These are phyloP conservation scores for Teunomyces tritomae DNA, from an alignment of 805 yeast genomes.

Conservation along the genomic window DNA sequence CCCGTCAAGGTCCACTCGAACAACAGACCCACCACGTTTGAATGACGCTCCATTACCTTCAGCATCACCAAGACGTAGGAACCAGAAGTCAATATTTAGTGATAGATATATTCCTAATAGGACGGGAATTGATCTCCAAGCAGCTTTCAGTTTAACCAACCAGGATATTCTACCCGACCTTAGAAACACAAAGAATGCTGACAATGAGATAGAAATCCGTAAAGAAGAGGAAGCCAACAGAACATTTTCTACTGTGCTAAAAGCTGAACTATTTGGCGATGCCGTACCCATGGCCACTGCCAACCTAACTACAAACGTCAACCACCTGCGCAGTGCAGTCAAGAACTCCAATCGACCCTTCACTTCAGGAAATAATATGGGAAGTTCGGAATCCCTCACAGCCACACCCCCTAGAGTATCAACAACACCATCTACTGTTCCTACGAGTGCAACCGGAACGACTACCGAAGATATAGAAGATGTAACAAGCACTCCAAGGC, in stretches of 20 bases:
- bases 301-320: slow-evolving; percentile 17
- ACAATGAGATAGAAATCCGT: slow-evolving; percentile 63
- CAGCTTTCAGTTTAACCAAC: slow-evolving; percentile 65
- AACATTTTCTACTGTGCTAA: slow-evolving; percentile 80
- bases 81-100: slow-evolving; percentile 53
- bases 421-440: not conserved
- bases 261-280: slow-evolving; percentile 90
- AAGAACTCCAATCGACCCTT: slow-evolving; percentile 9
- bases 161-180: slow-evolving; percentile 42
- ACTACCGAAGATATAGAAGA: slow-evolving; percentile 4
- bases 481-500: slow-evolving; percentile 37
- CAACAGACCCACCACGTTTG: slow-evolving; percentile 36
- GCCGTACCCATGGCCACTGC: slow-evolving; percentile 58
- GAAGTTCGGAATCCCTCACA: not conserved
- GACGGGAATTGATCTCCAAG: slow-evolving; percentile 81
- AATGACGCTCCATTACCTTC: slow-evolving; percentile 30
- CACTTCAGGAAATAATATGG: slow-evolving; percentile 17
- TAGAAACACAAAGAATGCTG: slow-evolving; percentile 30
- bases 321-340: slow-evolving; percentile 6
- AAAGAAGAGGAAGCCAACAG: slow-evolving; percentile 80
- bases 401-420: slow-evolving; percentile 2
- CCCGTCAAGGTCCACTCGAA: slow-evolving; percentile 41
- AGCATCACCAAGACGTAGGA: slow-evolving; percentile 50
- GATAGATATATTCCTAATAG: slow-evolving; percentile 89
- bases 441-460: slow-evolving; percentile 2